Evolutionary conservation across 2,329 filamentous ascomycete species (phyloP).

Genomic region (Verticillium tricorpus): DNA sequence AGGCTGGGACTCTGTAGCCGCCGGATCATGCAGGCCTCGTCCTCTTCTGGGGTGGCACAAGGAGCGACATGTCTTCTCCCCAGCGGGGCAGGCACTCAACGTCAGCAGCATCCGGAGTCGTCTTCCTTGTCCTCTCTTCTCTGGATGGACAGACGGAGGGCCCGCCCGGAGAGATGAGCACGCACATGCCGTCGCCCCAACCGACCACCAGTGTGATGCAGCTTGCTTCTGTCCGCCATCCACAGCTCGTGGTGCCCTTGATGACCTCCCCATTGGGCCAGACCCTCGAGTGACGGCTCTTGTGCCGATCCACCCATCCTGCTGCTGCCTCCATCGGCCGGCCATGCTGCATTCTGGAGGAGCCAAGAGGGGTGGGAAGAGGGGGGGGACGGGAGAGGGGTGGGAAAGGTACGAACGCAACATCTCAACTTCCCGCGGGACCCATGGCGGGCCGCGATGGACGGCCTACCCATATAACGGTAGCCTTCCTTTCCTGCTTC

Average conservation of each 20-base stretch:
- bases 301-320: neutral
- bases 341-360: neutral
- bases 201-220: neutral
- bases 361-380: neutral
- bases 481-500: conserved; percentile 27
- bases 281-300: neutral
- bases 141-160: neutral
- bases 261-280: neutral
- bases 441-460: neutral
- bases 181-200: neutral
- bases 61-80: neutral
- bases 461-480: conserved; percentile 17
- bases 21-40: neutral
- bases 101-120: neutral
- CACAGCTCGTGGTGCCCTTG: neutral
- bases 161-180: neutral
- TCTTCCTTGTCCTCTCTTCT: neutral
- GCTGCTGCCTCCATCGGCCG: neutral
- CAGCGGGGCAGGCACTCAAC: neutral
- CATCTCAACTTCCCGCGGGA: conserved; percentile 9
- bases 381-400: neutral
- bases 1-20: neutral
- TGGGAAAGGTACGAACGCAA: neutral
- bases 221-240: neutral
- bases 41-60: neutral